Evolutionary conservation across 257 asterid species (phyloP).

Genomic region (Penstemon barbatus): DNA sequence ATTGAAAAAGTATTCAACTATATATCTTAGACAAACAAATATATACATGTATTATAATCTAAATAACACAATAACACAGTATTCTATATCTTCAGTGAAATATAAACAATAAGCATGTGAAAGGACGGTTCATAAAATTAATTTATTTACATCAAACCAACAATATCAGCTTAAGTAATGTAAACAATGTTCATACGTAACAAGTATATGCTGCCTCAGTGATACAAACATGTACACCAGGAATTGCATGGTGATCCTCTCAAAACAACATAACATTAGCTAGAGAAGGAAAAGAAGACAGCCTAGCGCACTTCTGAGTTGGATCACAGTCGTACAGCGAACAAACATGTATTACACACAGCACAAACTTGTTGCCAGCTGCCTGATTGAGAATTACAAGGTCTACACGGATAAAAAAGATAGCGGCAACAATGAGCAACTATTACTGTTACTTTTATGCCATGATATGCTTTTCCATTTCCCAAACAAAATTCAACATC

Average conservation of each 20-base stretch:
- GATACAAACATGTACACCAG: too few relatives aligned
- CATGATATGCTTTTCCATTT: neutral
- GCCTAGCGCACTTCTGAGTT: neutral
- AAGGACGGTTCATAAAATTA: slow-evolving; percentile 12
- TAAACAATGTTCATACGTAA: neutral
- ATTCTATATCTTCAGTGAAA: neutral
- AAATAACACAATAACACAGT: neutral
- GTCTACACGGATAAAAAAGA: neutral
- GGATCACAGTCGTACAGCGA: too few relatives aligned
- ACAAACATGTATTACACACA: too few relatives aligned
- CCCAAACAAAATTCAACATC: neutral
- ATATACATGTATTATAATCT: neutral
- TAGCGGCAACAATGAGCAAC: neutral
- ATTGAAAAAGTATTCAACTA: slow-evolving; percentile 6
- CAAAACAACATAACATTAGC: neutral
- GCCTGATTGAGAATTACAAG: neutral
- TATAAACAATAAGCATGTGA: slow-evolving; percentile 3
- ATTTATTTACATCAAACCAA: neutral
- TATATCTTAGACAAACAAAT: neutral
- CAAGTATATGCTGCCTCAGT: neutral
- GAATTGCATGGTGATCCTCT: too few relatives aligned
- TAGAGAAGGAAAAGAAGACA: slow-evolving; percentile 9
- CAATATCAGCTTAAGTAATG: neutral
- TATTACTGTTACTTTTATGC: neutral
- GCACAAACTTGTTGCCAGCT: too few relatives aligned